Base-by-base conservation (phyloP, 768 basidiomycete species). In the Mycena indigotica region DNA sequence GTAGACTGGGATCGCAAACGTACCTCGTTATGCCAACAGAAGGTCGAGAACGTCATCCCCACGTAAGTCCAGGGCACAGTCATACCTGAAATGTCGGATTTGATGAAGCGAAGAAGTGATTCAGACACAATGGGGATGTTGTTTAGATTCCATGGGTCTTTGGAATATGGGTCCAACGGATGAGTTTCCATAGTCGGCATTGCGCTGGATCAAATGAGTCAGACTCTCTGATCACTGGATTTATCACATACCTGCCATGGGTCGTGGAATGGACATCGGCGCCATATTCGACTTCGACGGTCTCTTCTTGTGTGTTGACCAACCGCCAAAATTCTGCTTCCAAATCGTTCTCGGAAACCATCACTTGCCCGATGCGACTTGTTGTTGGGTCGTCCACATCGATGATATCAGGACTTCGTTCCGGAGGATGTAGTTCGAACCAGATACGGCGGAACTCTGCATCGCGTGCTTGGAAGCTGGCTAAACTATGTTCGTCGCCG, bases 21-120 rank as follows among this genome's bases (percentile, higher is more conserved):
- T 65, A 91, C 91, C 84, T 94, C 95, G 68, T 99, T 99, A 75
- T 99, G 97, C 97, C 97, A 99, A 70, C 96, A 98, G 73, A 99
- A 99, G 2, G 97, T 96, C 15, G 95, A 96, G 71, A 99, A 99
- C 17, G 94, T 81, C 96, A 98, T 98, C 46, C 97, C 97, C 60
- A 98, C 93, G 71, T 99, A 99, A 32, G 93, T 97, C 95, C 95
- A 98, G 12, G 95, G 95, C 10, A 98, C 93, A 2, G 96, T 98
- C 96, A 99, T 99, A 15, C 97, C 97, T 52, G 95, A 98, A 54
- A 99, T 97, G 71, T 98, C 95, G 3, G 94, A 95, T 74, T 98
- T 97, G 77, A 99, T 97, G 72, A 88, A 99, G 13, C 97, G 91
- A 29, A 99, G 82, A 12, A 99, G 83, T 26, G 96, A 98, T 57